These are phyloP conservation scores for Sporothrix phasma DNA, from an alignment of 2,329 filamentous ascomycete genomes.

Conservation along the genomic window DNA sequence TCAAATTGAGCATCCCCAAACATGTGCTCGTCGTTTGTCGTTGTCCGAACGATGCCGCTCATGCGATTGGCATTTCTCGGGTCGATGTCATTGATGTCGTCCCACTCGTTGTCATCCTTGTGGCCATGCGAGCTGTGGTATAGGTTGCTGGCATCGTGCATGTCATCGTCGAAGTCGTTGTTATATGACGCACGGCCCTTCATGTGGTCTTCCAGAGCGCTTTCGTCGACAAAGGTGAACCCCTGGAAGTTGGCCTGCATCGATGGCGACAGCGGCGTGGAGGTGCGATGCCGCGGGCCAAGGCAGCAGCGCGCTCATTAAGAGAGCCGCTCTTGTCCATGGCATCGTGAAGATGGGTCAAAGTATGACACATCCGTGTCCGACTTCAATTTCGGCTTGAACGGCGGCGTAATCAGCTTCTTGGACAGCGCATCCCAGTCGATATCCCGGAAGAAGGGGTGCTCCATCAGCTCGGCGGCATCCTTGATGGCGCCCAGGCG, in stretches of 20 bases:
- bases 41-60: conserved; percentile 52
- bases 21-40: conserved; percentile 52
- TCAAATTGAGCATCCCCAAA: conserved; percentile 55
- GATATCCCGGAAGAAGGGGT: conserved; percentile 89
- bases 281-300: conserved; percentile 82
- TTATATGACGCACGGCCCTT: conserved; percentile 35
- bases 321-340: conserved; percentile 77
- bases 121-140: conserved; percentile 22
- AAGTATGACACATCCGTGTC: conserved; percentile 97
- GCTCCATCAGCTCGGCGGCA: conserved; percentile 85
- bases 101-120: conserved; percentile 41
- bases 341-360: conserved; percentile 95
- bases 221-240: conserved; percentile 98
- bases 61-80: conserved; percentile 46
- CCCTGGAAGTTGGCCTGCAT: conserved; percentile 98
- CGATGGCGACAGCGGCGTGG: conserved; percentile 84
- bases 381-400: conserved; percentile 94
- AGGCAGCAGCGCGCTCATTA: conserved; percentile 78
- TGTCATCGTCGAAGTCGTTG: conserved; percentile 46
- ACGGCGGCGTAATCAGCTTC: conserved; percentile 90
- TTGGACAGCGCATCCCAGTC: conserved; percentile 82
- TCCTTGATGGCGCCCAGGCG: conserved; percentile 83
- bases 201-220: conserved; percentile 82
- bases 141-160: conserved; percentile 49
- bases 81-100: conserved; percentile 47